Evolutionary conservation across 2,329 filamentous ascomycete genomes (phyloP), one percentile per base, ranked within the genome.

Genomic region (Knoxdaviesia proteae): DNA sequence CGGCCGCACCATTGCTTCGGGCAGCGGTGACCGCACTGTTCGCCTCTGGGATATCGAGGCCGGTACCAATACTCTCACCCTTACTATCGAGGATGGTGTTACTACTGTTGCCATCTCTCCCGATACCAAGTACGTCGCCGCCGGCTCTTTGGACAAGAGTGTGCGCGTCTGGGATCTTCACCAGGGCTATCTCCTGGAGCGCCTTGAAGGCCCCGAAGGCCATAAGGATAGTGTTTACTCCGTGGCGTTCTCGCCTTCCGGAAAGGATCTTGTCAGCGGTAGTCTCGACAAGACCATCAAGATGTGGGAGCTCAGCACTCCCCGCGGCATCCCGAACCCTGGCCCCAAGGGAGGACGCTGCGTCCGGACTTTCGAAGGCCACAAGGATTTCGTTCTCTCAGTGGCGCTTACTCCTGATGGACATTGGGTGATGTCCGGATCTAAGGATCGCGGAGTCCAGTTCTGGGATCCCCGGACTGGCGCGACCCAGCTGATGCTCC

Each of bases 271-370:
- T 36, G 88, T 96, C 55, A 92, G 82, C 53, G 90, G 90, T 48
- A 92, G 82, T 69, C 65, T 96, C 51, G 90, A 98, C 59, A 93
- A 93, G 69, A 96, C 88, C 0, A 96, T 96, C 68, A 94, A 94
- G 68, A 93, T 96, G 80, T 98, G 90, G 87, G 87, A 94, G 65
- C 71, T 98, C 41, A 78, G 73, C 44, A 73, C 80, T 29, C 74
- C 79, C 38, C 73, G 81, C 50, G 72, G 77, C 52, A 70, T 77
- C 46, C 69, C 74, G 39, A 74, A 71, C 54, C 69, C 73, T 38
- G 74, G 70, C 33, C 71, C 78, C 6, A 92, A 90, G 66, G 80
- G 81, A 34, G 88, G 90, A 52, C 84, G 93, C 58, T 96, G 90
- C 57, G 78, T 94, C 53, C 84, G 87, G 65, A 96, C 88, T 1